Base-by-base conservation (phyloP, 306 rosid genomes). In the Crataegus laevigata region DNA sequence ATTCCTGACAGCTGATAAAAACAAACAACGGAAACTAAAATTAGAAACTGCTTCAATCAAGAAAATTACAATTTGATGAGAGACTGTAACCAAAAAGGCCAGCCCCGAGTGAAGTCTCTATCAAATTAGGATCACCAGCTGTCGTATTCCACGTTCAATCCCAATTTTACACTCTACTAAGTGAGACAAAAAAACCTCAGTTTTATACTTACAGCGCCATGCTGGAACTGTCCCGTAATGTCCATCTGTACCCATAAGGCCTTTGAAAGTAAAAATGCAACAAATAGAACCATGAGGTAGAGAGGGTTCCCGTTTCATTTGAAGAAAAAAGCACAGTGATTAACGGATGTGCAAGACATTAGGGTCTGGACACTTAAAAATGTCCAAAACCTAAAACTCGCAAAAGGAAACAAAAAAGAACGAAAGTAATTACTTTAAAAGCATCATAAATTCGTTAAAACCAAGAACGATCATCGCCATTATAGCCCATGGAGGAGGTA, bases 161-260 rank as follows among this genome's bases (percentile, higher is more conserved):
- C 50, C 17, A 43, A 14, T 11, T 43, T 43, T 12, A 3, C 13
- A 43, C 52, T 30, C 32, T 30, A 30, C 32, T 4, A n/a, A n/a
- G n/a, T n/a, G 3, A 10, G 12, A 11, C 3, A 43, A 45, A 66
- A 65, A 64, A 32, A 64, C 11, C n/a, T 15, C 0, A 14, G 24
- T 15, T 64, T 11, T 28, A 32, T 68, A 91, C 97, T 90, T 86
- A 94, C 98, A 55, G 82, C 47, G 68, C 96, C 97, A 80, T 85
- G 81, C 62, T 75, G 92, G 70, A 94, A 88, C 71, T 80, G 86
- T 71, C 91, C 84, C 25, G 77, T 79, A 26, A 94, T 71, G 77
- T 91, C 96, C 90, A 91, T 73, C 83, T 94, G 96, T 64, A 87
- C 82, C 97, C 97, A 94, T 24, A 94, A 32, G 80, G 97, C 98